Conservation (phyloP, 1,284 basidiomycete genomes). For the Ustilago curta region DNA sequence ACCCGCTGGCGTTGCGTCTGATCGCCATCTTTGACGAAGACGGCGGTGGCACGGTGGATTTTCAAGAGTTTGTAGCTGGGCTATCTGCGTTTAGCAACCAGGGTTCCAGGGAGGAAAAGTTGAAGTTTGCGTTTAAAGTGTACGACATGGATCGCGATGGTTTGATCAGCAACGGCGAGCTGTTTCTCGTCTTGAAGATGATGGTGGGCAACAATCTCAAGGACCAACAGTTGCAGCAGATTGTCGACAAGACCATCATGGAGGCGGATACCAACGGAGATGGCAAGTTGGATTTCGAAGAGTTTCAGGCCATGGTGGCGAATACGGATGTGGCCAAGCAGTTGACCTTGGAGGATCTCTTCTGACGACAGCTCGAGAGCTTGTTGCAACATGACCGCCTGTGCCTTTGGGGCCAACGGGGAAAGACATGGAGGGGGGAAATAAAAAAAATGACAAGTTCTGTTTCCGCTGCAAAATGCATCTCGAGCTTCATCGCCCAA, state of each 20-base stretch:
- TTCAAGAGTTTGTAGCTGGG: conserved; percentile 98
- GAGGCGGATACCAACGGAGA: conserved; percentile 97
- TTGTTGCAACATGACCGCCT: too few relatives aligned
- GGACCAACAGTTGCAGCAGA: conserved; percentile 99
- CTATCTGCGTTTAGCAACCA: conserved; percentile 96
- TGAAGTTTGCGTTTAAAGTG: conserved; percentile 96
- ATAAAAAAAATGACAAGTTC: too few relatives aligned
- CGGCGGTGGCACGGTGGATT: conserved; percentile 97
- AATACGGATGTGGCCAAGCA: conserved; percentile 98
- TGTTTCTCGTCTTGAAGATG: conserved; percentile 99
- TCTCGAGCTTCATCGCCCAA: too few relatives aligned
- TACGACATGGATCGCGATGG: conserved; percentile 99
- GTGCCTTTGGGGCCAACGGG: too few relatives aligned
- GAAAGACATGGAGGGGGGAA: too few relatives aligned
- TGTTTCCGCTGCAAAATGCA: too few relatives aligned
- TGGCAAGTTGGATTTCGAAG: conserved; percentile 95
- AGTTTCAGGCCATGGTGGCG: conserved; percentile 95
- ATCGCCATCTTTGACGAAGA: conserved; percentile 99
- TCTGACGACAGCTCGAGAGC: conserved; percentile 4
- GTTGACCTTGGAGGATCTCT: conserved; percentile 88
- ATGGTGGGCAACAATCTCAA: conserved; percentile 99
- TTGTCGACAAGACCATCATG: conserved; percentile 99
- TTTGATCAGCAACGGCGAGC: conserved; percentile 97
- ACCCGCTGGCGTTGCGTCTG: conserved; percentile 95
- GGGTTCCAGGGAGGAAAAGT: conserved; percentile 94